Percentiles rank a stretch among this genome's conserved stretches.
These are phyloP conservation scores for Oryza meyeriana DNA, from an alignment of 176 grass and related monocot genomes.

Conservation along the genomic window DNA sequence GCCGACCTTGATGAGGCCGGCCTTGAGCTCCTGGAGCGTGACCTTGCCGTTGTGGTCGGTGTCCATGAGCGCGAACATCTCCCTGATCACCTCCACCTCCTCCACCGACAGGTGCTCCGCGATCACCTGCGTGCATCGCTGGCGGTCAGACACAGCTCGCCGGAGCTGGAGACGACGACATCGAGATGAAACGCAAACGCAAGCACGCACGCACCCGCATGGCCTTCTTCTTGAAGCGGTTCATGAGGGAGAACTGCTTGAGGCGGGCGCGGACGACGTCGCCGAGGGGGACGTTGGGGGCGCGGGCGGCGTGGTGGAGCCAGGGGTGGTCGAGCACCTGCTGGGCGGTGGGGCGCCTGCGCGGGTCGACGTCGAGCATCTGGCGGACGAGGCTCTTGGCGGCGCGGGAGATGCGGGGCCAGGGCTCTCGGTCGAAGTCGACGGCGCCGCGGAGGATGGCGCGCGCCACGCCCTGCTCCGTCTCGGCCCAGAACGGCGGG, in stretches of 20 bases:
- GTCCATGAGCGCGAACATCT: slow-evolving; percentile 93
- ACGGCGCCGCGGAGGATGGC: slow-evolving; percentile 59
- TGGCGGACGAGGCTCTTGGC: slow-evolving; percentile 65
- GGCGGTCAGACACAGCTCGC: too few relatives aligned
- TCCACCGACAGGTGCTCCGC: slow-evolving; percentile 87
- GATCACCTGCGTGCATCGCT: slow-evolving; percentile 40
- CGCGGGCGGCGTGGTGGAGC: slow-evolving; percentile 62
- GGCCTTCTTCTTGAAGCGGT: slow-evolving; percentile 86
- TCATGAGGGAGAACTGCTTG: slow-evolving; percentile 85
- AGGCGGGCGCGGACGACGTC: slow-evolving; percentile 66
- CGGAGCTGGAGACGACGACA: too few relatives aligned
- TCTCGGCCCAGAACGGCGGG: slow-evolving; percentile 63
- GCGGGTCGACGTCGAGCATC: slow-evolving; percentile 68
- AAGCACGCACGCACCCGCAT: slow-evolving; percentile 37
- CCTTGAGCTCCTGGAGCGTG: slow-evolving; percentile 81
- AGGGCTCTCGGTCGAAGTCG: slow-evolving; percentile 58
- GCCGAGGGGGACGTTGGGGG: slow-evolving; percentile 60
- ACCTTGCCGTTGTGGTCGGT: slow-evolving; percentile 69
- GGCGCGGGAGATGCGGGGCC: slow-evolving; percentile 60
- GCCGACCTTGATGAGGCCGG: slow-evolving; percentile 69
- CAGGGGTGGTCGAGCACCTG: slow-evolving; percentile 80
- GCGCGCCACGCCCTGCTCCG: slow-evolving; percentile 71
- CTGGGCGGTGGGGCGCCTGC: slow-evolving; percentile 55
- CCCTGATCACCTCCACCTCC: slow-evolving; percentile 86
- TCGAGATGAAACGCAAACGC: too few relatives aligned